These are phyloP conservation scores for Fusarium sp. DNA, from an alignment of 2,329 filamentous ascomycete genomes.

Conservation along the genomic window DNA sequence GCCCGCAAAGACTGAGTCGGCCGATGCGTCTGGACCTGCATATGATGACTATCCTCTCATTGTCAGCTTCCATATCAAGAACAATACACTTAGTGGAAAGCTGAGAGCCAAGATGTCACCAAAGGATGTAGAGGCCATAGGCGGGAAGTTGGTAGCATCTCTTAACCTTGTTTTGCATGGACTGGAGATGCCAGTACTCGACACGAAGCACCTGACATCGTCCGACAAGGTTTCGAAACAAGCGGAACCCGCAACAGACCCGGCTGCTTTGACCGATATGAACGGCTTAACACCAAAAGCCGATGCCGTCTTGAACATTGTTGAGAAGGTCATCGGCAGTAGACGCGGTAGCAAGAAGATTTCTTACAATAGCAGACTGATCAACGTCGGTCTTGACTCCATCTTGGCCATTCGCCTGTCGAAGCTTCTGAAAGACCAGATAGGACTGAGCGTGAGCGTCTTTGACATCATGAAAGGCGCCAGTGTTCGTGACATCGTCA, in stretches of 20 bases:
- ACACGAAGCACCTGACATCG: not conserved
- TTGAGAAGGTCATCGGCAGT: conserved; percentile 8
- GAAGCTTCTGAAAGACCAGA: conserved; percentile 19
- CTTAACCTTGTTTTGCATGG: not conserved
- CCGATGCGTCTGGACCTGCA: not conserved
- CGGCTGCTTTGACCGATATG: fast-evolving
- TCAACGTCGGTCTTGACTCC: conserved; percentile 25
- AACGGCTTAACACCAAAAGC: not conserved
- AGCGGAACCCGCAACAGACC: fast-evolving
- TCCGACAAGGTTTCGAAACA: fast-evolving
- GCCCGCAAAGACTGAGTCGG: not conserved
- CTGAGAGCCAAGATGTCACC: conserved; percentile 7
- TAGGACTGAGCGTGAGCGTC: conserved; percentile 8
- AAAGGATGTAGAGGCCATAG: not conserved
- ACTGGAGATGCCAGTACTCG: not conserved
- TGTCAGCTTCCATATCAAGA: conserved; percentile 26
- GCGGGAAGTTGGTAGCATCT: not conserved
- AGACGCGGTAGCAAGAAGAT: conserved; percentile 8
- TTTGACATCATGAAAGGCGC: conserved; percentile 32
- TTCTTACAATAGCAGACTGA: conserved; percentile 9
- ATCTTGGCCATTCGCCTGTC: conserved; percentile 32
- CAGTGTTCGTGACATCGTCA: conserved; percentile 6
- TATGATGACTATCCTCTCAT: conserved; percentile 34
- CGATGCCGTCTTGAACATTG: conserved; percentile 3
- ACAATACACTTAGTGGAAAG: conserved; percentile 11